Evolutionary conservation across 176 grass and related monocot genomes (phyloP).

Genomic region (Calamus simplicifolius): DNA sequence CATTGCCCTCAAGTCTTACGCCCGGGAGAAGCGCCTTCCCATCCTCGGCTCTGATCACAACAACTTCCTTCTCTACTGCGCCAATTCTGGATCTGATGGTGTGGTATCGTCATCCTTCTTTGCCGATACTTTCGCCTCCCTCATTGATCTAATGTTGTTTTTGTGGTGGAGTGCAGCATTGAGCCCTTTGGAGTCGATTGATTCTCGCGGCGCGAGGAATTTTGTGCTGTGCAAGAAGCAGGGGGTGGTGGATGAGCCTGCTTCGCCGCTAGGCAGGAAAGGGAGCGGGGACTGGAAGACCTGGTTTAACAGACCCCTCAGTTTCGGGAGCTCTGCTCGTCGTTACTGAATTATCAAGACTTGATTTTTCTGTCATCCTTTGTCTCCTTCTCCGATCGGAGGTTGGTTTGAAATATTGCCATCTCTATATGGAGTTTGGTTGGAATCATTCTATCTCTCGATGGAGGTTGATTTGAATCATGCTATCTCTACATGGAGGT

Average conservation of each 20-base stretch:
- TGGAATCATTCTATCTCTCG: no score
- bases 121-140: not conserved
- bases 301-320: slow-evolving; percentile 45
- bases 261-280: slow-evolving; percentile 17
- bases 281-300: slow-evolving; percentile 41
- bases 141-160: not conserved
- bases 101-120: not conserved
- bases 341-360: no score
- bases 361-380: no score
- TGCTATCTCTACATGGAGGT: no score
- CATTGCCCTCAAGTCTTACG: slow-evolving; percentile 44
- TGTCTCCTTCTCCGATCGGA: no score
- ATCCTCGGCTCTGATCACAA: slow-evolving; percentile 38
- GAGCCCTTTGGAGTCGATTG: slow-evolving; percentile 30
- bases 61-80: slow-evolving; percentile 49
- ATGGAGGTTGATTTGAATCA: no score
- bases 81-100: slow-evolving; percentile 63
- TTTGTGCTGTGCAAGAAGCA: slow-evolving; percentile 61
- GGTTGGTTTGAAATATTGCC: no score
- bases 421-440: no score
- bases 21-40: slow-evolving; percentile 54
- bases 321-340: slow-evolving; percentile 35
- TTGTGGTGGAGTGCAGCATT: slow-evolving; percentile 25
- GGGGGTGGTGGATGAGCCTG: not conserved
- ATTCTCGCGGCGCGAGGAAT: slow-evolving; percentile 44